Evolutionary conservation across 495 filamentous ascomycete species (phyloP).

Genomic region (Penicillium crystallinum): DNA sequence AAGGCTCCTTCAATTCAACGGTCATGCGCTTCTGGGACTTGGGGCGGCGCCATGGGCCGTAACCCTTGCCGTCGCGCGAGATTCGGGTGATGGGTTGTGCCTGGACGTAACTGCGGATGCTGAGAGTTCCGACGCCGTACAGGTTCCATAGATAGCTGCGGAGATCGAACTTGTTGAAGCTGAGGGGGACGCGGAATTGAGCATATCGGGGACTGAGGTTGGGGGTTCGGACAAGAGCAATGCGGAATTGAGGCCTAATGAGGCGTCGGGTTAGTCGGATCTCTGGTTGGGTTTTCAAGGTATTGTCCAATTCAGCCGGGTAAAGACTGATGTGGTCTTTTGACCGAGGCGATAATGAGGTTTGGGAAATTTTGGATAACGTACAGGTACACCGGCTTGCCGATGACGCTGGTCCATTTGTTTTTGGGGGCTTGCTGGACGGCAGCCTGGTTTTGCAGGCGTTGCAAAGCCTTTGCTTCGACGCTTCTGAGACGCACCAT

Average conservation of each 20-base stretch:
- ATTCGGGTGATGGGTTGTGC: slow-evolving; percentile 53
- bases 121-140: slow-evolving; percentile 63
- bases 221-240: slow-evolving; percentile 69
- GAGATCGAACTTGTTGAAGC: slow-evolving; percentile 86
- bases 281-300: too few relatives aligned
- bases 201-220: slow-evolving; percentile 71
- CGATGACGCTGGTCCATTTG: slow-evolving; percentile 18
- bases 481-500: slow-evolving; percentile 29
- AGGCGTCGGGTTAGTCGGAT: neutral
- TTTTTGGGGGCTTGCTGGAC: slow-evolving; percentile 3
- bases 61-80: slow-evolving; percentile 33
- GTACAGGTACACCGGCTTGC: slow-evolving; percentile 67
- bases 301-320: neutral
- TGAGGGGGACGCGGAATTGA: slow-evolving; percentile 78
- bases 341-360: slow-evolving; percentile 3
- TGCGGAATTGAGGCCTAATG: slow-evolving; percentile 67
- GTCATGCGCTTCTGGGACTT: slow-evolving; percentile 81
- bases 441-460: slow-evolving; percentile 17
- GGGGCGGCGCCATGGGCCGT: slow-evolving; percentile 50
- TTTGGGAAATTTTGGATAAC: slow-evolving; percentile 19
- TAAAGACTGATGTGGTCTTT: neutral
- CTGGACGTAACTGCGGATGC: slow-evolving; percentile 74
- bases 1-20: slow-evolving; percentile 75
- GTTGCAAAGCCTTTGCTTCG: slow-evolving; percentile 22
- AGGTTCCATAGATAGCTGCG: slow-evolving; percentile 79